Evolutionary conservation across 179 eudicot genomes (phyloP), one percentile per base, ranked within the genome.

Genomic region (Beta corolliflora): DNA sequence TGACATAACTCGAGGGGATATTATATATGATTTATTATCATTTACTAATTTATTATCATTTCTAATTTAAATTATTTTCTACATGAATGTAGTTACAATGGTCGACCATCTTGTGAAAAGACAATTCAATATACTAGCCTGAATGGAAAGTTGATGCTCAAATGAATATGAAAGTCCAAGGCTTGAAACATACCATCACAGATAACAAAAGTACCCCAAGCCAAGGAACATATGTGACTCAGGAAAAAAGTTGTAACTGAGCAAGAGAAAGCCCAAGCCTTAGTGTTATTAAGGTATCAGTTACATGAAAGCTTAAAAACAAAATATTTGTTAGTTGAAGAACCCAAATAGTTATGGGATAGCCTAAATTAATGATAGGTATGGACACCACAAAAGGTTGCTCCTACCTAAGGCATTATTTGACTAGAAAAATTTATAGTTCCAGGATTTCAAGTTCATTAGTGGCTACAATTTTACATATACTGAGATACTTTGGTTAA

Each of bases 301-400:
- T 53, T 79, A 21, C 73, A 73, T 48, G 64, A 80, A 73, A 73
- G 78, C 14, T 19, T 80, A 10, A 73, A 72, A 52, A 15, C 15
- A 9, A 72, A 80, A 18, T 80, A 59, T 36, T 9, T 63, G 8
- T 29, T 80, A 4, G 52, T 72, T 12, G 72, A 73, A 5, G 73
- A 80, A 63, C 77, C 77, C 5, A 65, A 73, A n/a, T 61, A 48
- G 3, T 44, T 80, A 9, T 80, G 83, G 72, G 31, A 80, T 5
- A 61, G 8, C 10, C 69, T 80, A 19, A 25, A 25, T 25, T 25
- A 45, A 60, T 21, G 29, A 68, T 44, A 68, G 64, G 16, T 75
- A 74, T 19, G 75, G 54, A 14, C 41, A 60, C 36, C 54, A 75
- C 5, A 7, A 13, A 6, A 58, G 58, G 50, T 55, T 55, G 14